A percentile compares a stretch with the other conserved stretches of the same genome.
Conservation (phyloP, 1,139 yeast genomes). For the Candida mesenterica region DNA sequence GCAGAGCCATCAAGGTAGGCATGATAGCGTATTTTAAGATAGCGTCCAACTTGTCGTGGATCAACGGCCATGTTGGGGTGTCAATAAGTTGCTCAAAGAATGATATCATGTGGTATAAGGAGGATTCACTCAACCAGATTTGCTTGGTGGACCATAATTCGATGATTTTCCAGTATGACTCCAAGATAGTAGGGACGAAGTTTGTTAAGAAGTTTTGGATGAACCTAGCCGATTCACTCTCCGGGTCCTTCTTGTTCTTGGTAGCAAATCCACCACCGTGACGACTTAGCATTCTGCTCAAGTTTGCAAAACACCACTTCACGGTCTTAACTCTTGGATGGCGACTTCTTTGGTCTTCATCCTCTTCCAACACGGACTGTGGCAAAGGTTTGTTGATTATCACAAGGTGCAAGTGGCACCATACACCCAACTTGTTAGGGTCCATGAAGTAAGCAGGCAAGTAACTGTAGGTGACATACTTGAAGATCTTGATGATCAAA, state of each 20-base stretch:
- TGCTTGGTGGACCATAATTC: conserved; percentile 57
- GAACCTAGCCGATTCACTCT: conserved; percentile 29
- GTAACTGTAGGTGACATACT: conserved; percentile 55
- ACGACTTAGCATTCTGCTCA: conserved; percentile 56
- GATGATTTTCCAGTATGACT: conserved; percentile 57
- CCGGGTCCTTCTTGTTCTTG: conserved; percentile 26
- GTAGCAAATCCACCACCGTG: conserved; percentile 52
- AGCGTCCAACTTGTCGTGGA: conserved; percentile 57
- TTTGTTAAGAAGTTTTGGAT: conserved; percentile 46
- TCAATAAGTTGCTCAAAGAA: conserved; percentile 63
- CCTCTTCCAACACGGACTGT: conserved; percentile 32
- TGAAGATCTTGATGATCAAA: conserved; percentile 62
- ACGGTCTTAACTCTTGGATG: conserved; percentile 59
- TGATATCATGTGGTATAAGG: conserved; percentile 60
- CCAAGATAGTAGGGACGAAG: conserved; percentile 61
- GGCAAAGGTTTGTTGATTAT: conserved; percentile 49
- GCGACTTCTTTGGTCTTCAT: conserved; percentile 29
- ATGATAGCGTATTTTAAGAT: conserved; percentile 59
- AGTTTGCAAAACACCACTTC: conserved; percentile 74
- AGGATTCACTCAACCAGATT: conserved; percentile 60
- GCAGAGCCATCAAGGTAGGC: conserved; percentile 59
- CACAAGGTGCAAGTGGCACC: conserved; percentile 63
- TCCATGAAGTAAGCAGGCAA: conserved; percentile 59
- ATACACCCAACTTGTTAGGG: conserved; percentile 50
- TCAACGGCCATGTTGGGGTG: conserved; percentile 52